A percentile compares a stretch with the other conserved stretches of the same genome.
These are phyloP conservation scores for Trichoderma aggressivum DNA, from an alignment of 2,329 filamentous ascomycete genomes.

Conservation along the genomic window DNA sequence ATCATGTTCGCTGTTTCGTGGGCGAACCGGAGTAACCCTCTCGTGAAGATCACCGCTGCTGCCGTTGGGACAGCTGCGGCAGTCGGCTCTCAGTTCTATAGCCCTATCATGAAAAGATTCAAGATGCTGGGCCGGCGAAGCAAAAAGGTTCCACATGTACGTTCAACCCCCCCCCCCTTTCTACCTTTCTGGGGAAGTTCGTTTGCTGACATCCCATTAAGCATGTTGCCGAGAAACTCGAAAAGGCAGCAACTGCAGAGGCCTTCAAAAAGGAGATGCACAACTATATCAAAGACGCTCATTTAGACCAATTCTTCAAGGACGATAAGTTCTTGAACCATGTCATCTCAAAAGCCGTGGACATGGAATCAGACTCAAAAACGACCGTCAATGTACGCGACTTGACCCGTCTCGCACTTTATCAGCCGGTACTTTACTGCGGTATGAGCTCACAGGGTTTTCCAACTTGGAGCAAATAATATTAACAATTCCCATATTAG, in stretches of 20 bases:
- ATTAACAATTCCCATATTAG: background rate
- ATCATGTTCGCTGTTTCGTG: background rate
- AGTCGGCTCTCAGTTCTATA: background rate
- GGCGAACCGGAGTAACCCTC: background rate
- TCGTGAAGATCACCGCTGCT: background rate
- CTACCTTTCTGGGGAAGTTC: no score
- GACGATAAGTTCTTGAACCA: background rate
- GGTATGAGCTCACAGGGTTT: background rate
- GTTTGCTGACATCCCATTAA: background rate
- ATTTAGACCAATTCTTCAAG: background rate
- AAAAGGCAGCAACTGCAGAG: background rate
- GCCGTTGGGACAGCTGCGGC: background rate
- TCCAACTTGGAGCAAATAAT: background rate
- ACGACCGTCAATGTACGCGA: background rate
- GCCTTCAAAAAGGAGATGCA: background rate
- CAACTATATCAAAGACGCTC: background rate
- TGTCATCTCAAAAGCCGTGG: background rate
- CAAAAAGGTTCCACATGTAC: background rate
- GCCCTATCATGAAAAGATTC: background rate
- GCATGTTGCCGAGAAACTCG: background rate
- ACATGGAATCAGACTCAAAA: background rate
- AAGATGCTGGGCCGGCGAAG: background rate
- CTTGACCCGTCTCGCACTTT: background rate
- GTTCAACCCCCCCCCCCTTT: rapidly evolving
- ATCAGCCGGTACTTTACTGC: background rate